Base-by-base conservation (phyloP, 768 basidiomycete genomes). In the Tylopilus subfusipes region DNA sequence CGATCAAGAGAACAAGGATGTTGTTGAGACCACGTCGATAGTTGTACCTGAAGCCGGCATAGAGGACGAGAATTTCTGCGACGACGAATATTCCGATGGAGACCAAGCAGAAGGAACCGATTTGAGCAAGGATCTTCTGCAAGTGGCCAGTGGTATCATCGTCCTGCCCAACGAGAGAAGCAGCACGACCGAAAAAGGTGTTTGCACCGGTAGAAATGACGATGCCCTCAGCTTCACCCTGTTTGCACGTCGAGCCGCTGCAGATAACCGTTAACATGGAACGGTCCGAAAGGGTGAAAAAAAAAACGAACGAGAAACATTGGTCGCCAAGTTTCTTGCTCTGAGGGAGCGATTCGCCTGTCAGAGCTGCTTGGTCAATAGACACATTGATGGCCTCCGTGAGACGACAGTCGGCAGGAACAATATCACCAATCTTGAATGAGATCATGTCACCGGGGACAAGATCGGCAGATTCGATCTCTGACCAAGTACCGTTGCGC, bases 401-500 rank as follows among this genome's bases (percentile, higher is more conserved):
- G 55, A 98, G 86, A 81, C 95, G 93, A 75, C 95, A 97, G 69
- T 98, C 96, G 57, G 94, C 95, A 50, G 96, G 93, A 55, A 98
- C 96, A 60, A 98, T 90, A 66, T 98, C 96, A 77, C 96, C 96
- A 72, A 98, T 98, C 77, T 98, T 98, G 92, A 98, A 98, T 4
- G 93, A 79, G 55, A 98, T 76, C 81, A 97, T 89, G 68, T 98
- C 96, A 69, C 95, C 96, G 47, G 96, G 96, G 33, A 97, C 94
- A 50, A 98, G 84, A 33, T 78, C 81, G 33, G 94, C 63, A 0
- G 93, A 94, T 67, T 98, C 96, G 60, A 98, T 88, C 72, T 98
- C 96, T 19, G 73, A 68, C 96, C 96, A 98, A 33, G 65, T 65
- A 56, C 90, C 90, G 56, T 80, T 80, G 53, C 96, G 94, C 77